Conservation (phyloP, 2,329 filamentous ascomycete genomes). For the Penicillium sp. region DNA sequence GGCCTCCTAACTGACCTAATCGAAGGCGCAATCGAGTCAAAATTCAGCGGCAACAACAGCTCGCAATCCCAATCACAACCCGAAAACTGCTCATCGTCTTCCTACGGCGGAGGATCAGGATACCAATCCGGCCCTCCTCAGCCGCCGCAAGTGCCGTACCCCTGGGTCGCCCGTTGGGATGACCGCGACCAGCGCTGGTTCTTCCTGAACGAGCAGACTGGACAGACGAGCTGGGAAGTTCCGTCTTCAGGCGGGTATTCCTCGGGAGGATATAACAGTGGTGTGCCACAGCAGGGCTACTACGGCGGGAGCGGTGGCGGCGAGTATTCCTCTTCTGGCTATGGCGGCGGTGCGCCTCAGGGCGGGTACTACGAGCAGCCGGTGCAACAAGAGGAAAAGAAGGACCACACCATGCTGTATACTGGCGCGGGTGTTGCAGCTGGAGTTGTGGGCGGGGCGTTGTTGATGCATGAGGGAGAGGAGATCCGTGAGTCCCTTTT, state of each 20-base stretch:
- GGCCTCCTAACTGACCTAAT: slow-evolving; percentile 37
- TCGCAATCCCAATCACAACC: slow-evolving; percentile 5
- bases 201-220: slow-evolving; percentile 54
- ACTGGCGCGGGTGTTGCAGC: slow-evolving; percentile 46
- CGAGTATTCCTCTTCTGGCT: slow-evolving; percentile 1
- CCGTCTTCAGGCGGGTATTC: slow-evolving; percentile 31
- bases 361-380: slow-evolving; percentile 21
- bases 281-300: slow-evolving; percentile 21
- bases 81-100: slow-evolving; percentile 10
- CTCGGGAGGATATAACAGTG: slow-evolving; percentile 21
- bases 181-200: slow-evolving; percentile 46
- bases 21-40: slow-evolving; percentile 30
- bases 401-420: slow-evolving; percentile 41
- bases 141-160: slow-evolving; percentile 36
- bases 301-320: slow-evolving; percentile 21
- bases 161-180: slow-evolving; percentile 54
- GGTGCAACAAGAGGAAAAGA: slow-evolving; percentile 23
- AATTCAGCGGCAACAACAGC: slow-evolving; percentile 10
- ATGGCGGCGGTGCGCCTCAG: slow-evolving; percentile 23
- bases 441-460: slow-evolving; percentile 49
- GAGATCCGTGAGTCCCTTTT: slow-evolving; percentile 42
- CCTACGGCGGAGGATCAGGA: not conserved
- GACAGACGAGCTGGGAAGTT: slow-evolving; percentile 47
- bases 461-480: slow-evolving; percentile 52
- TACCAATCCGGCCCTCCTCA: slow-evolving; percentile 14